Conservation (phyloP, 345 rosid species). For the Populus simonii region DNA sequence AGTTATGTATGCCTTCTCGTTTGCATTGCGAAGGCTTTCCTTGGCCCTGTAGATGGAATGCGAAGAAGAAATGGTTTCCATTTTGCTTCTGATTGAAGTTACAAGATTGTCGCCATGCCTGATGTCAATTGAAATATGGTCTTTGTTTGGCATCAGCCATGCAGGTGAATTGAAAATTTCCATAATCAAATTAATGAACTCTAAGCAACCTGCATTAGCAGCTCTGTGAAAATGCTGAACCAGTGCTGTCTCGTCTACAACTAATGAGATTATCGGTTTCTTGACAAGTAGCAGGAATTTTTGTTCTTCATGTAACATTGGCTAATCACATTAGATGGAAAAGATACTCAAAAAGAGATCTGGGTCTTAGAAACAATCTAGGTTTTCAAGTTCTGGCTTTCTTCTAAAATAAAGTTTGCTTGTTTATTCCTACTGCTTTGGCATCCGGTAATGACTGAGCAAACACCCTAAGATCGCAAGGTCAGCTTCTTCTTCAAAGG, state of each 20-base stretch:
- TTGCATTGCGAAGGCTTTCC: neutral
- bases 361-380: neutral
- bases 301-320: too few relatives aligned
- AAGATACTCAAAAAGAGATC: neutral
- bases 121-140: slow-evolving; percentile 36
- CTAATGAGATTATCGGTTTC: neutral
- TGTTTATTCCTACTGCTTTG: too few relatives aligned
- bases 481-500: too few relatives aligned
- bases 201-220: slow-evolving; percentile 8
- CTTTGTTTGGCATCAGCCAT: neutral
- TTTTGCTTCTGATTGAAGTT: slow-evolving; percentile 25
- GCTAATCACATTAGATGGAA: neutral
- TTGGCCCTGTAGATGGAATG: slow-evolving; percentile 30
- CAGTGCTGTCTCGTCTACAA: neutral
- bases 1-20: slow-evolving; percentile 23
- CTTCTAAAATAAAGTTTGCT: neutral
- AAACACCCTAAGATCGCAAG: too few relatives aligned
- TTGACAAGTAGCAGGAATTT: neutral
- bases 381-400: neutral
- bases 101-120: slow-evolving; percentile 19
- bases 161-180: neutral
- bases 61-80: slow-evolving; percentile 36
- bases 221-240: neutral
- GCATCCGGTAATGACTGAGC: too few relatives aligned
- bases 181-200: neutral